Percentiles rank a stretch among this genome's conserved stretches.
These are phyloP conservation scores for Annulohypoxylon bovei DNA, from an alignment of 495 filamentous ascomycete species.

Conservation along the genomic window DNA sequence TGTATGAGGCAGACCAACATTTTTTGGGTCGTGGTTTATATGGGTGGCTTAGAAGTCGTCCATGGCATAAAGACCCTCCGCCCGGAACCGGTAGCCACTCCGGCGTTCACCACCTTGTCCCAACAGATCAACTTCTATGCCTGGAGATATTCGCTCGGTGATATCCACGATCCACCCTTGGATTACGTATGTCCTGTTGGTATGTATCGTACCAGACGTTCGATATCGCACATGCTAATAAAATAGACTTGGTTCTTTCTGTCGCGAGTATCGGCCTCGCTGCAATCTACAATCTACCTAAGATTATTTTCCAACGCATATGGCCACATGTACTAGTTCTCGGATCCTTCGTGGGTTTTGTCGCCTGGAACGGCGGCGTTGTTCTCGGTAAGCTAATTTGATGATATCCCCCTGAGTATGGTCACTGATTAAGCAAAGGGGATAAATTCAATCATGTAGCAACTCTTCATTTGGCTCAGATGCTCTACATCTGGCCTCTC, in stretches of 20 bases:
- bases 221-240: conserved; percentile 6
- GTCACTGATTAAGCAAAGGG: conserved; percentile 55
- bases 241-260: conserved; percentile 57
- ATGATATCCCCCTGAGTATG: conserved; percentile 4
- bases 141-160: conserved; percentile 56
- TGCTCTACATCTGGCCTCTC: conserved; percentile 95
- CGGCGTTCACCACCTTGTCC: conserved; percentile 30
- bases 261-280: conserved; percentile 68
- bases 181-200: conserved; percentile 65
- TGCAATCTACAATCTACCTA: conserved; percentile 60
- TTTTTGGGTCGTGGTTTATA: conserved; percentile 90
- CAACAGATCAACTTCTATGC: conserved; percentile 46
- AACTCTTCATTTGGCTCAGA: conserved; percentile 87
- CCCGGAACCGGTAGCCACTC: conserved; percentile 39
- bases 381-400: conserved; percentile 73
- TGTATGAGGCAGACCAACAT: conserved; percentile 93
- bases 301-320: conserved; percentile 59
- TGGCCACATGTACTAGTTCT: conserved; percentile 77
- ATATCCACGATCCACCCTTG: conserved; percentile 73
- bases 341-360: conserved; percentile 74
- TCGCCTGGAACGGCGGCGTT: conserved; percentile 88
- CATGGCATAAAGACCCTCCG: conserved; percentile 55
- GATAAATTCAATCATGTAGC: conserved; percentile 95
- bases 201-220: conserved; percentile 43
- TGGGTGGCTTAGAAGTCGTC: conserved; percentile 78